Conservation (phyloP, 2,329 filamentous ascomycete genomes). For the Sclerotinia nivalis region DNA sequence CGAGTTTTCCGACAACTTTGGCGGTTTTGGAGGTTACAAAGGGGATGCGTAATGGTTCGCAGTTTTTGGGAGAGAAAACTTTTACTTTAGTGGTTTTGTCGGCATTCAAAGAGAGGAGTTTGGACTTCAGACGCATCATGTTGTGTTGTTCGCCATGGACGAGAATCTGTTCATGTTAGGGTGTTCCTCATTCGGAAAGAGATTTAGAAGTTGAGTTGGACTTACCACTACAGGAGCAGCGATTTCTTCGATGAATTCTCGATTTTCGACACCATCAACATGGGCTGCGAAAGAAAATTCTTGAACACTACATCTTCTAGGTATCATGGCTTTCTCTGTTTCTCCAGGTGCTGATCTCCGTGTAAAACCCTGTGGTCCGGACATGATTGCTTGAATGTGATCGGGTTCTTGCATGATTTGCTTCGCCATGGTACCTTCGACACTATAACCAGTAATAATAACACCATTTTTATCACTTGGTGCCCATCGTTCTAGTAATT, state of each 20-base stretch:
- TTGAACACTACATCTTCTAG: conserved; percentile 85
- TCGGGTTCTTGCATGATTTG: conserved; percentile 94
- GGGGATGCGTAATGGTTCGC: conserved; percentile 90
- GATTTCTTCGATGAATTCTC: conserved; percentile 95
- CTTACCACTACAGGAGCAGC: conserved; percentile 87
- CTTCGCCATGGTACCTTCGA: conserved; percentile 98
- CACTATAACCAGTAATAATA: conserved; percentile 96
- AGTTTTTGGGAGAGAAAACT: conserved; percentile 91
- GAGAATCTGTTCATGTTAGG: conserved; percentile 64
- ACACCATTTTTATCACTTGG: conserved; percentile 97
- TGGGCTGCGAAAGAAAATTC: conserved; percentile 96
- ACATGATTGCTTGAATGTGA: conserved; percentile 92
- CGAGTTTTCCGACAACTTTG: conserved; percentile 93
- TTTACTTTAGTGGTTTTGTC: conserved; percentile 78
- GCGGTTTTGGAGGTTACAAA: conserved; percentile 95
- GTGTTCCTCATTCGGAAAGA: neutral
- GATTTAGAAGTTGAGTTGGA: conserved; percentile 36
- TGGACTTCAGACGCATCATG: conserved; percentile 96
- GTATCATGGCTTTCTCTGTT: conserved; percentile 87
- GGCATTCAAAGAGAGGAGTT: conserved; percentile 87
- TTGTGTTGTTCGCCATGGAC: conserved; percentile 97
- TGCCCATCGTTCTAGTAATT: conserved; percentile 92
- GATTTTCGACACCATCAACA: conserved; percentile 92
- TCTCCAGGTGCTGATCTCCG: conserved; percentile 61
- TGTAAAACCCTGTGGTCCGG: conserved; percentile 65